Base-by-base conservation (phyloP, 306 rosid genomes). In the Styphnolobium japonicum region DNA sequence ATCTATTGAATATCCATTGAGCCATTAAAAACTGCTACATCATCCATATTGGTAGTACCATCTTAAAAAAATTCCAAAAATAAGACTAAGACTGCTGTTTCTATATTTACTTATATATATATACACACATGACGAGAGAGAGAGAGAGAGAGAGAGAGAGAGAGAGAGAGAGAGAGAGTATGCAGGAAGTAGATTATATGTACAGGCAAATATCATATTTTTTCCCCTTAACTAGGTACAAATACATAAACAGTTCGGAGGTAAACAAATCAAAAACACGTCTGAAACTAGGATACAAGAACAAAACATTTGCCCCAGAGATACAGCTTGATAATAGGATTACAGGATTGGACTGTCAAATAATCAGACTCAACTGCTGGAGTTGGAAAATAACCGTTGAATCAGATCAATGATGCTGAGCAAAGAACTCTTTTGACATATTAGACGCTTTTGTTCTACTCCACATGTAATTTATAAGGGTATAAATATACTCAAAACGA, bases 381-480 rank as follows among this genome's bases (percentile, higher is more conserved):
- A 64, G 61, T 49, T 27, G 49, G 82, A 52, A 42, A 70, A 51
- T 31, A 73, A 60, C 67, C 56, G 25, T 18, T 39, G 45, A 70
- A 73, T 62, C 76, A 67, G 68, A 83, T 81, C 45, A 29, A 56
- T 58, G 3, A 53, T 14, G 75, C 71, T 62, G 84, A 52, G 71
- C 58, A 42, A 69, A 75, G 66, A 75, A 52, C 55, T 68, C 52
- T n/a, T 61, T 51, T 37, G 29, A 62, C 57, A 61, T 40, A 78
- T 79, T 31, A 16, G 86, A 57, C 37, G 84, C 91, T 63, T 67
- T 43, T 48, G 67, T 65, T 82, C 84, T 16, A 79, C 72, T 78
- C 73, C 92, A 80, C 75, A 78, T 58, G 36, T 71, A 73, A 43
- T 73, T 52, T 51, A 40, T 78, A 23, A 71, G 22, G 62, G 71